Conservation (phyloP, 345 rosid species). For the Aethionema arabicum region DNA sequence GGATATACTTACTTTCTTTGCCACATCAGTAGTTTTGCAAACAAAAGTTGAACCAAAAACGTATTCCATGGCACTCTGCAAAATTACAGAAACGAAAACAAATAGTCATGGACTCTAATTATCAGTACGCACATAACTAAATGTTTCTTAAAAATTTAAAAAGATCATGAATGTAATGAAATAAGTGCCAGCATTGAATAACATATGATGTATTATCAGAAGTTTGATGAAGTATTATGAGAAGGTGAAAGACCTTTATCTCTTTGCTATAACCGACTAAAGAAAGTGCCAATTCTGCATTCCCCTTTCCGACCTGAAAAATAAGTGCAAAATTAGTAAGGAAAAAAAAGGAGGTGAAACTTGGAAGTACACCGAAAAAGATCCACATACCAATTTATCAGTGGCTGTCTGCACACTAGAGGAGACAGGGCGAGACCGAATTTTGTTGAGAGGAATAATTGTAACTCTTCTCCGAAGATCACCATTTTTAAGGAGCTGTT, state of each 20-base stretch:
- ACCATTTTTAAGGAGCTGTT: slow-evolving; percentile 91
- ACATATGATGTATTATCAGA: background rate
- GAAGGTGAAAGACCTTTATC: slow-evolving; percentile 51
- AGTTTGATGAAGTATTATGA: slow-evolving; percentile 10
- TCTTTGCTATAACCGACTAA: slow-evolving; percentile 80
- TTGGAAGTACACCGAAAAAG: slow-evolving; percentile 2
- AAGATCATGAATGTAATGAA: slow-evolving; percentile 5
- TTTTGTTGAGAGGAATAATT: slow-evolving; percentile 86
- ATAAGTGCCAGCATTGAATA: slow-evolving; percentile 1
- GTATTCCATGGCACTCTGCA: slow-evolving; percentile 93
- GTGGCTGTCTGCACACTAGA: slow-evolving; percentile 73
- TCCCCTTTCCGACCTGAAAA: slow-evolving; percentile 86
- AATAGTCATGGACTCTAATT: slow-evolving; percentile 11
- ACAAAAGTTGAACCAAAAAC: slow-evolving; percentile 95
- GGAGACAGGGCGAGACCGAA: slow-evolving; percentile 55
- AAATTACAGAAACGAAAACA: slow-evolving; percentile 25
- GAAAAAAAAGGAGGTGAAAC: background rate
- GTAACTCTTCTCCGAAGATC: slow-evolving; percentile 90
- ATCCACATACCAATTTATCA: slow-evolving; percentile 65
- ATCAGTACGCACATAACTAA: background rate
- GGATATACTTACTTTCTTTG: slow-evolving; percentile 70
- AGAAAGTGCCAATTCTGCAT: slow-evolving; percentile 89
- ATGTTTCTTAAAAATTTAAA: background rate
- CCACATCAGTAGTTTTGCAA: slow-evolving; percentile 81
- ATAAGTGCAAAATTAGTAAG: slow-evolving; percentile 3